Evolutionary conservation across 2,329 filamentous ascomycete genomes (phyloP).

Genomic region (Meredithiella fracta): DNA sequence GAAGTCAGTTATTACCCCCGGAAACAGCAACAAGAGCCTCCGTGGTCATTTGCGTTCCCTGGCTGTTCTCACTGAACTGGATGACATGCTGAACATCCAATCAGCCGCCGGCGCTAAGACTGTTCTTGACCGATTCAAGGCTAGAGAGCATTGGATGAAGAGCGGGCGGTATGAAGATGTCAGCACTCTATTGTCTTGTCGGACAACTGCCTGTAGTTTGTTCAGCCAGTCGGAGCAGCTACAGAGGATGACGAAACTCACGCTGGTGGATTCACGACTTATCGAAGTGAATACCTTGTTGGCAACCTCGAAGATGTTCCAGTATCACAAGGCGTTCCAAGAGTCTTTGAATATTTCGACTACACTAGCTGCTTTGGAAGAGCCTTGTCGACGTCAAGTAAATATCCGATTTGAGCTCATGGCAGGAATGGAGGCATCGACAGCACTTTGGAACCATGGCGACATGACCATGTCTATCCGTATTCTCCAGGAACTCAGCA

Average conservation of each 20-base stretch:
- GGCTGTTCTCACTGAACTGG: slow-evolving; percentile 64
- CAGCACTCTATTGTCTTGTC: slow-evolving; percentile 62
- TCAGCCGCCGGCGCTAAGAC: slow-evolving; percentile 43
- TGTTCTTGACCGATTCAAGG: slow-evolving; percentile 46
- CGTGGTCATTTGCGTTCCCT: slow-evolving; percentile 43
- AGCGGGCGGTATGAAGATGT: slow-evolving; percentile 68
- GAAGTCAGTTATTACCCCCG: slow-evolving; percentile 33
- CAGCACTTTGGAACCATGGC: slow-evolving; percentile 84
- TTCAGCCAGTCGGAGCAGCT: slow-evolving; percentile 55
- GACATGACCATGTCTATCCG: slow-evolving; percentile 78
- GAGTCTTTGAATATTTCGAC: slow-evolving; percentile 78
- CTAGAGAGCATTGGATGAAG: slow-evolving; percentile 62
- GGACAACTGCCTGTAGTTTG: slow-evolving; percentile 67
- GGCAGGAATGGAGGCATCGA: slow-evolving; percentile 67
- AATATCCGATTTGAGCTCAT: slow-evolving; percentile 63
- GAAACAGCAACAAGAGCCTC: slow-evolving; percentile 34
- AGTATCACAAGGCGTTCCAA: slow-evolving; percentile 66
- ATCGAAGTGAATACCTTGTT: slow-evolving; percentile 66
- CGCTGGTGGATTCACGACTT: slow-evolving; percentile 45
- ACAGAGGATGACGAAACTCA: slow-evolving; percentile 42
- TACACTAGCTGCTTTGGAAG: slow-evolving; percentile 61
- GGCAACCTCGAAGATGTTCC: slow-evolving; percentile 55
- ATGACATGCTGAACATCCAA: slow-evolving; percentile 52
- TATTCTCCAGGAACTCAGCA: slow-evolving; percentile 59
- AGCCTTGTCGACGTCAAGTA: slow-evolving; percentile 43